Conservation (phyloP, 176 grass and related monocot species). For the Oryza brachyantha region DNA sequence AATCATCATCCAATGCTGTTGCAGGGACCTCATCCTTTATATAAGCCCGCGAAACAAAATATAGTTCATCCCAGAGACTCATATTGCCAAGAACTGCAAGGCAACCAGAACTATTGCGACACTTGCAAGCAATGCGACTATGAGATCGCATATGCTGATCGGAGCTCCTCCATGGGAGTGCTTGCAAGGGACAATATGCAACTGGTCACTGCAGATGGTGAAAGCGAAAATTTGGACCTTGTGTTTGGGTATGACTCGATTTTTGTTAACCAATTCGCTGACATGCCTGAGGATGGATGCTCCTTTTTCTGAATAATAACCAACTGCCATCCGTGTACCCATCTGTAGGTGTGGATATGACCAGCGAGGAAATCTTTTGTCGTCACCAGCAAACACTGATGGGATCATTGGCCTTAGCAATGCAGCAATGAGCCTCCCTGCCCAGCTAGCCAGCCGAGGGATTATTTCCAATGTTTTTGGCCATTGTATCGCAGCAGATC, state of each 20-base stretch:
- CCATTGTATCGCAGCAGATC: conserved; percentile 63
- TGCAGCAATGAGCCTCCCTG: conserved; percentile 57
- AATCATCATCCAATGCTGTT: neutral
- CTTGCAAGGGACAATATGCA: conserved; percentile 68
- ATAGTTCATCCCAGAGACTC: conserved; percentile 49
- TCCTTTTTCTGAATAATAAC: neutral
- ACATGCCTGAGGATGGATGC: neutral
- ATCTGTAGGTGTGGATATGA: conserved; percentile 80
- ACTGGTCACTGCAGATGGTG: conserved; percentile 46
- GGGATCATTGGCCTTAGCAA: conserved; percentile 75
- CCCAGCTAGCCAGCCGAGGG: conserved; percentile 66
- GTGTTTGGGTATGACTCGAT: conserved; percentile 67
- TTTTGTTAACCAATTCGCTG: neutral
- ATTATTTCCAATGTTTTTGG: conserved; percentile 73
- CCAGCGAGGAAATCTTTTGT: conserved; percentile 70
- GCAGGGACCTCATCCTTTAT: conserved; percentile 82
- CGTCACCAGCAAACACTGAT: conserved; percentile 58
- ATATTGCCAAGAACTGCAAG: conserved; percentile 56
- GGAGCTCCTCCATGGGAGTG: conserved; percentile 64
- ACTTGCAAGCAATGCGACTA: conserved; percentile 72
- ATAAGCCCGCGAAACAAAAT: conserved; percentile 47
- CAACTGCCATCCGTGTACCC: neutral
- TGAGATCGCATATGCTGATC: conserved; percentile 67
- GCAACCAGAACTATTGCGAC: conserved; percentile 51
- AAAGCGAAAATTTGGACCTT: conserved; percentile 48